Percentiles rank a stretch among this genome's conserved stretches.
Conservation (phyloP, 345 rosid genomes). For the Brassica incana region DNA sequence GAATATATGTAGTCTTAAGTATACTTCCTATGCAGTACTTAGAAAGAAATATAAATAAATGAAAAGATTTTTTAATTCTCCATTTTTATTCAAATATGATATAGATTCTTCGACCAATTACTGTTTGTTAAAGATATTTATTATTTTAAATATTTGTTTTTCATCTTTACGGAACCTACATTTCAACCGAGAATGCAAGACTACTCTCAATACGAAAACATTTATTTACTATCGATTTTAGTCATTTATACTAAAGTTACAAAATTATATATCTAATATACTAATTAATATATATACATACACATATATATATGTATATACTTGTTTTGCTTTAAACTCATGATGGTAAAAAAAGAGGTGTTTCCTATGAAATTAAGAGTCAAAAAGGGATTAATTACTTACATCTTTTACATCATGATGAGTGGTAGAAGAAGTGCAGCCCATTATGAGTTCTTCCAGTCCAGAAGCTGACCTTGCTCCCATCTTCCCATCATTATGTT, state of each 20-base stretch:
- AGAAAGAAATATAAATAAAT: slow-evolving; percentile 2
- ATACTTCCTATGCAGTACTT: slow-evolving; percentile 25
- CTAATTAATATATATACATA: not conserved
- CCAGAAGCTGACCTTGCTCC: slow-evolving; percentile 91
- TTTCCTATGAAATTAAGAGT: slow-evolving; percentile 60
- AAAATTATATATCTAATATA: not conserved
- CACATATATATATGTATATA: not conserved
- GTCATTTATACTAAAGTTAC: not conserved
- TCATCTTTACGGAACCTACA: not conserved
- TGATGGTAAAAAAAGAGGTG: slow-evolving; percentile 20
- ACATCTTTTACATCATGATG: slow-evolving; percentile 78
- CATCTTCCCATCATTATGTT: slow-evolving; percentile 56
- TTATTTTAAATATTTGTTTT: not conserved
- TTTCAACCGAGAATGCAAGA: slow-evolving; percentile 11
- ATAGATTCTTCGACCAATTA: slow-evolving; percentile 1
- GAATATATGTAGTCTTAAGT: slow-evolving; percentile 19
- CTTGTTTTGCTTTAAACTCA: not conserved
- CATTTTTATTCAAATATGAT: slow-evolving; percentile 27
- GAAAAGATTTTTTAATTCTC: slow-evolving; percentile 24
- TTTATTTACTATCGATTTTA: not conserved
- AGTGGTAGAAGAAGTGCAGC: slow-evolving; percentile 74
- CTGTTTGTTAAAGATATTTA: not conserved
- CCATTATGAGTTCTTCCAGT: slow-evolving; percentile 97
- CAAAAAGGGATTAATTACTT: slow-evolving; percentile 44
- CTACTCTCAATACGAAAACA: not conserved